Evolutionary conservation across 306 rosid species (phyloP), one percentile per base, ranked within the genome.

Genomic region (Pterocarpus macrocarpus): DNA sequence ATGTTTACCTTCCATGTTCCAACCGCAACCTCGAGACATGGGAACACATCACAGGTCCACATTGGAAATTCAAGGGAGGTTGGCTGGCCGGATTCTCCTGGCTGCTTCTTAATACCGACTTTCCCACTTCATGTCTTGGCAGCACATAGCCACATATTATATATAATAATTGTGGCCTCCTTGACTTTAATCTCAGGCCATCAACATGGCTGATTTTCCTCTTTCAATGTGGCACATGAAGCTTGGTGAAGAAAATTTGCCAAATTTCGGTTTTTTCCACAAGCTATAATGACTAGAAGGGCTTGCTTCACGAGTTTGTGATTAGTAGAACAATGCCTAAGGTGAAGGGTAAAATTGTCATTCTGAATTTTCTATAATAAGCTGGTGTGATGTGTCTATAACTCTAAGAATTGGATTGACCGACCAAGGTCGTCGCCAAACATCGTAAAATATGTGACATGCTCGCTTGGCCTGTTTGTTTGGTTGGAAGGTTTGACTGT

Each of bases 21-120:
- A 80, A 70, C 85, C 56, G 76, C 65, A 84, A 84, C 65, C 59
- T 80, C 53, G 79, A 80, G 78, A 64, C 49, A 72, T 70, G 83
- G 55, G 75, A 73, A 66, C 15, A 56, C 64, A 69, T 43, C 63
- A 33, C 59, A 68, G 85, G 87, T 75, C 82, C 87, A 69, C 84
- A 69, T 14, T 62, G 28, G 71, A 69, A 80, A 68, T 79, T 77
- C 79, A 13, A 63, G 13, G 67, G 57, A 59, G 57, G 57, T 2
- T 47, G 30, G 69, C 39, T 35, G 47, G 76, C 4, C 75, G 64
- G 62, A 84, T 84, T 84, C 75, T 63, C 64, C 16, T 80, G 45
- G 41, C 64, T 52, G 61, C 81, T 69, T 84, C 61, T 79, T 53
- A 71, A 80, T 76, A 53, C n/a, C 32, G 71, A 69, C 87, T 62